Conservation (phyloP, 208 protist genomes). For the Crithidia bombi region DNA sequence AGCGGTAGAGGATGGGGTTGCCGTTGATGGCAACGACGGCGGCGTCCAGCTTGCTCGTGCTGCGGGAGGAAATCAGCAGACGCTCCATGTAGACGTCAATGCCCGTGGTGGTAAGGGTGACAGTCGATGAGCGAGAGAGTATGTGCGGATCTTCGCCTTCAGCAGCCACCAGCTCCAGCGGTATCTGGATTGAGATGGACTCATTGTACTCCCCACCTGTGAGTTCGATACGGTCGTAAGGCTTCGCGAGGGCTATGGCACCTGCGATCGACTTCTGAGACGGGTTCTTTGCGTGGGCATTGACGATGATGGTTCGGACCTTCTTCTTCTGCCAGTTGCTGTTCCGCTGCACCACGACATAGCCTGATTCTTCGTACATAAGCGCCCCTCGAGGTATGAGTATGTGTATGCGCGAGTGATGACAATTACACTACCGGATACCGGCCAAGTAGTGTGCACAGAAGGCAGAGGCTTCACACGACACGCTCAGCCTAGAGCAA, state of each 20-base stretch:
- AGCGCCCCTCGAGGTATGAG: too few relatives aligned
- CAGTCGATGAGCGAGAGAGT: conserved; percentile 57
- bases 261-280: conserved; percentile 59
- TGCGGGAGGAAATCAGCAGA: conserved; percentile 64
- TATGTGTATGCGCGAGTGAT: neutral
- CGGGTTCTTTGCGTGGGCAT: conserved; percentile 58
- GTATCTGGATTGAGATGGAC: conserved; percentile 63
- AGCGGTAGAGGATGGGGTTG: conserved; percentile 59
- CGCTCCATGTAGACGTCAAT: conserved; percentile 75
- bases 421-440: too few relatives aligned
- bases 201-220: conserved; percentile 85
- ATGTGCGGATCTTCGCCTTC: conserved; percentile 86
- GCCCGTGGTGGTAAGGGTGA: conserved; percentile 66
- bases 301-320: conserved; percentile 86
- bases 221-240: conserved; percentile 88
- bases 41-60: conserved; percentile 61
- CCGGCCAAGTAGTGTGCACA: too few relatives aligned
- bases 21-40: conserved; percentile 65
- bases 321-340: conserved; percentile 89
- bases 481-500: too few relatives aligned
- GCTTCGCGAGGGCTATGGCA: conserved; percentile 75
- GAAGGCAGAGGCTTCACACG: too few relatives aligned
- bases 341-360: conserved; percentile 69
- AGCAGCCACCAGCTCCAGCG: conserved; percentile 81
- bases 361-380: conserved; percentile 46